Evolutionary conservation across 768 basidiomycete species (phyloP).

Genomic region (Hypholoma sublateritium): DNA sequence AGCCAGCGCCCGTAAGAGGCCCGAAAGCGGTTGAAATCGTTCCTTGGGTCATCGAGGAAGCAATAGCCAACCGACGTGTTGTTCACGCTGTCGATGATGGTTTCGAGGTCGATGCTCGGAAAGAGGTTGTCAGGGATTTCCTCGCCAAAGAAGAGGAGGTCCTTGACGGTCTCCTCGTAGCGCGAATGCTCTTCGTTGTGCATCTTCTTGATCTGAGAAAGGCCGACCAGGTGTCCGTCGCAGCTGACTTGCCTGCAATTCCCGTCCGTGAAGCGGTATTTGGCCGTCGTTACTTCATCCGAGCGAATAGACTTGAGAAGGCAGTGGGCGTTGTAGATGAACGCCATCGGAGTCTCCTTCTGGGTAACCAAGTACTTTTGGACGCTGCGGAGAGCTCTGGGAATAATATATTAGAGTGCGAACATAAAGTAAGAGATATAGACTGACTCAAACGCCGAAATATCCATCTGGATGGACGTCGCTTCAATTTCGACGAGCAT

Average conservation of each 20-base stretch:
- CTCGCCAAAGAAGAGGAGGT: background rate
- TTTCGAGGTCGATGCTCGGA: slow-evolving; percentile 7
- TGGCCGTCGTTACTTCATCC: background rate
- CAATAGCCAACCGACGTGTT: slow-evolving; percentile 3
- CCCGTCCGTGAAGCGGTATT: background rate
- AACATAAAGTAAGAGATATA: background rate
- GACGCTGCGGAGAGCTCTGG: background rate
- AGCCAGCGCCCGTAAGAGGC: slow-evolving; percentile 2
- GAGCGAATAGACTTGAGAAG: background rate
- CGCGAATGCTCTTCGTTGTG: background rate
- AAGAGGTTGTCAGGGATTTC: background rate
- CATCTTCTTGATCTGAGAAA: background rate
- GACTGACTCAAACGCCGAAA: background rate
- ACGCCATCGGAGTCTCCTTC: background rate
- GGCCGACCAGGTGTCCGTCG: background rate
- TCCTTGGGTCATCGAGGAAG: slow-evolving; percentile 10
- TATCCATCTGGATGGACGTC: no score
- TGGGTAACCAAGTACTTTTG: background rate
- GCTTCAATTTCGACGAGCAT: background rate
- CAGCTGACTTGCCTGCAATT: background rate
- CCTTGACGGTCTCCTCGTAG: background rate
- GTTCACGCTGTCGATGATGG: slow-evolving; percentile 7
- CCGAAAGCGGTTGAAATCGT: background rate
- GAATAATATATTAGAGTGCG: background rate
- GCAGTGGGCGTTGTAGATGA: background rate